Percentiles rank a stretch among this genome's conserved stretches.
Conservation (phyloP, 2,329 filamentous ascomycete species). For the Colletotrichum paranaense region DNA sequence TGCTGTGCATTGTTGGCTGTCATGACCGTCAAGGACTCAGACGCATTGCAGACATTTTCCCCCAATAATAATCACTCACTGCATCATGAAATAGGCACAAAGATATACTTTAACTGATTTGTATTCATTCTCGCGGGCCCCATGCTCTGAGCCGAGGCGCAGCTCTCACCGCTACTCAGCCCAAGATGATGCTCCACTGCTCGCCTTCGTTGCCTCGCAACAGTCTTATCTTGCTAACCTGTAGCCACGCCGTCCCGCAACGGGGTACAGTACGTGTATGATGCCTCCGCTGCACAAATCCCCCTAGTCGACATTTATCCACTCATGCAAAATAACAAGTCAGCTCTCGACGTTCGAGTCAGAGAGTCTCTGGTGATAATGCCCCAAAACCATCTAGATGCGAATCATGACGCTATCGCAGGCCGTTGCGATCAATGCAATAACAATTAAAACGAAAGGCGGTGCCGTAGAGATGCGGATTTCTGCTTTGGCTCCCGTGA, state of each 20-base stretch:
- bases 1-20: not conserved
- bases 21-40: not conserved
- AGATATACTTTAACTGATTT: conserved; percentile 21
- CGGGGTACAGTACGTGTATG: conserved; percentile 20
- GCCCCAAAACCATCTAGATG: conserved; percentile 33
- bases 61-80: too few relatives aligned
- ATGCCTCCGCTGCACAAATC: conserved; percentile 29
- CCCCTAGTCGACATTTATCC: conserved; percentile 10
- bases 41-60: not conserved
- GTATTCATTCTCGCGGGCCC: conserved; percentile 32
- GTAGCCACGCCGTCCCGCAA: conserved; percentile 33
- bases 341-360: conserved; percentile 8
- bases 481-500: not conserved
- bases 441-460: conserved; percentile 33
- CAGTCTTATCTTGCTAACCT: conserved; percentile 31
- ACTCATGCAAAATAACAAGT: conserved; percentile 12
- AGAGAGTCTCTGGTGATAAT: conserved; percentile 1
- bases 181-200: conserved; percentile 24
- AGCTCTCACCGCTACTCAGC: conserved; percentile 31
- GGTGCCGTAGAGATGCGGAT: conserved; percentile 6
- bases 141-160: conserved; percentile 18
- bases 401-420: conserved; percentile 30
- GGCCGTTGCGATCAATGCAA: conserved; percentile 29
- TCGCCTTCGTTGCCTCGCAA: conserved; percentile 32
- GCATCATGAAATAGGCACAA: not conserved